Evolutionary conservation across 768 basidiomycete species (phyloP), one percentile per base, ranked within the genome.

Genomic region (Mycena venus): DNA sequence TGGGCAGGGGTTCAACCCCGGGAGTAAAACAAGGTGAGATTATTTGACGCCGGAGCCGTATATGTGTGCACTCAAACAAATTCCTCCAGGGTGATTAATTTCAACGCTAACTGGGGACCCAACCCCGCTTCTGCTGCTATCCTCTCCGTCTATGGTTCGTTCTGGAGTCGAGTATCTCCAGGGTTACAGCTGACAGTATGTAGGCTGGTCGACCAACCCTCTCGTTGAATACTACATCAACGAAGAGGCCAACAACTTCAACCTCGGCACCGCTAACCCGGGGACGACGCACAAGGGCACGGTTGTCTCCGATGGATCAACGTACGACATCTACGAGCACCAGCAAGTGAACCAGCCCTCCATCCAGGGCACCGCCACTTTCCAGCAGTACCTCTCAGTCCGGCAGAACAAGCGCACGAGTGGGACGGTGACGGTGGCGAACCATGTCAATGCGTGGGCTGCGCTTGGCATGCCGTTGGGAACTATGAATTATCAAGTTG

Each of bases 361-460:
- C 31, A 82, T 82, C 74, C 29, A 74, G 15, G 82, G 82, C 62
- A 82, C 81, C 31, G 70, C 69, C 49, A 82, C 82, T 4, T 82
- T 82, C 80, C 65, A 78, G 53, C 81, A 82, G 69, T 82, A 74
- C 74, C 79, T 79, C 73, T 78, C 76, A 55, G 74, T 82, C 58
- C 80, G 82, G 42, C 70, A 70, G 27, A 53, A 51, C 21, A 61
- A 61, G 27, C 71, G 38, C 63, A 73, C 60, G 44, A 71, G 70
- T 40, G 70, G 70, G 34, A 38, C 70, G 17, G 70, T 71, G 31
- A 71, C 70, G 34, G 47, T 72, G 2, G 44, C 49, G 27, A 79
- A 79, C 77, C 81, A 82, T 78, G 78, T 82, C 73, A 79, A 78
- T 53, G 81, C 81, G 42, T 82, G 81, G 81, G 59, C 40, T 25